phyloP scores from a whole-genome alignment of 257 asterid species.

The Ligustrum vulgare region DNA sequence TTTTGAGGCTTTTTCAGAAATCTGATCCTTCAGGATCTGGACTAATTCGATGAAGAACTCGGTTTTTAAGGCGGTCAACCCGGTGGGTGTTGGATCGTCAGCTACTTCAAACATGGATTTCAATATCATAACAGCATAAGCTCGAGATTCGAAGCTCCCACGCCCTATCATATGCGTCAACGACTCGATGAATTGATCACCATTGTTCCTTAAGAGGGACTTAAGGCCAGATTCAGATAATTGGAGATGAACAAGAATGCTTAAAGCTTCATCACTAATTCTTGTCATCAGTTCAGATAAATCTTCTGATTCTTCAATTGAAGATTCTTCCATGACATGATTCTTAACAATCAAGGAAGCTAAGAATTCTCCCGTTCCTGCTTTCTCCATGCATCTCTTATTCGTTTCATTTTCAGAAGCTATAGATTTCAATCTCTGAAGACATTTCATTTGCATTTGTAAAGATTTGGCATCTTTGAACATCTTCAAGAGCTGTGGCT shows the following conservation, averaged over 20 bases:
- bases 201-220: constrained; percentile 27
- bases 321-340: neutral
- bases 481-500: constrained; percentile 35
- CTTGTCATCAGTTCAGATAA: neutral
- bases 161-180: constrained; percentile 40
- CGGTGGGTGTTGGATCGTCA: constrained; percentile 44
- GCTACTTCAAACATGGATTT: constrained; percentile 46
- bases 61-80: constrained; percentile 20
- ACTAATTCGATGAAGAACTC: constrained; percentile 45
- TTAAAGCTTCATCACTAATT: constrained; percentile 52
- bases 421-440: constrained; percentile 34
- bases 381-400: constrained; percentile 40
- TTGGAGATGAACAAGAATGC: constrained; percentile 49
- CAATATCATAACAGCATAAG: constrained; percentile 52
- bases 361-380: constrained; percentile 38
- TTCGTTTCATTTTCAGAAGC: constrained; percentile 38
- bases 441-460: constrained; percentile 24
- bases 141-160: constrained; percentile 67
- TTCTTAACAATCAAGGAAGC: constrained; percentile 29
- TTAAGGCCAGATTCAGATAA: constrained; percentile 51
- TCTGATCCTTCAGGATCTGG: constrained; percentile 44
- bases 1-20: constrained; percentile 48
- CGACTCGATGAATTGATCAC: constrained; percentile 41
- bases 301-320: constrained; percentile 10
- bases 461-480: constrained; percentile 34